phyloP scores from a whole-genome alignment of 352 stramenopile genomes.

The Phytophthora multivora region DNA sequence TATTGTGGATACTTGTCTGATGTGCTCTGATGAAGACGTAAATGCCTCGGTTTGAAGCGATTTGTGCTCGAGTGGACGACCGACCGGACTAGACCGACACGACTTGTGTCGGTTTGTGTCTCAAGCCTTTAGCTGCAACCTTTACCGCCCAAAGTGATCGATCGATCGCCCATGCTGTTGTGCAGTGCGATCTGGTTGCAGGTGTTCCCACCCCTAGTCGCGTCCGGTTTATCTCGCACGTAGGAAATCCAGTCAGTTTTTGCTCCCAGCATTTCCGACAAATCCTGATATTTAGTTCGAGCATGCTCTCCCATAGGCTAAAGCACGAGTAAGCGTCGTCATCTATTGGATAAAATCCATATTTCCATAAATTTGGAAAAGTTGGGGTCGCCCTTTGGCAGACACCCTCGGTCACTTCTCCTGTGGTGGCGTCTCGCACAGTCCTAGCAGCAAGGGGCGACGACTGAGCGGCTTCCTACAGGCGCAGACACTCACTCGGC shows the following conservation, averaged over 20 bases:
- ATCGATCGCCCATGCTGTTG: not conserved
- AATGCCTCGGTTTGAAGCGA: not conserved
- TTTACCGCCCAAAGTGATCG: not conserved
- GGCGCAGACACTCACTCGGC: slow-evolving; percentile 4
- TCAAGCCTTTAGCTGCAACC: not conserved
- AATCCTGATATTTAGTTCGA: not conserved
- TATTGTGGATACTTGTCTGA: not conserved
- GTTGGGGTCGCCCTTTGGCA: not conserved
- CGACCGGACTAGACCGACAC: not conserved
- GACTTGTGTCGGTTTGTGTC: too few species aligned
- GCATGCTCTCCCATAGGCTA: not conserved
- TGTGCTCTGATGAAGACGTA: not conserved
- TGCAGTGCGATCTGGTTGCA: not conserved
- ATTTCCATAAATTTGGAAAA: not conserved
- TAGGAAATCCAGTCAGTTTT: slow-evolving; percentile 43
- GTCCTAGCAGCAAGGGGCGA: slow-evolving; percentile 1
- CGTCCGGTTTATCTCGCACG: slow-evolving; percentile 8
- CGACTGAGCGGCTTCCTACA: slow-evolving; percentile 12
- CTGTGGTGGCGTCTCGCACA: slow-evolving; percentile 32
- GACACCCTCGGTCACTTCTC: slow-evolving; percentile 30
- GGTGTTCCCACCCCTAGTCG: slow-evolving; percentile 19
- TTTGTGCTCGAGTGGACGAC: not conserved
- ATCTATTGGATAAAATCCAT: not conserved
- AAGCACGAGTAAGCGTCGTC: not conserved
- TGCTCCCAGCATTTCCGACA: not conserved